Percentiles rank a stretch among this genome's conserved stretches.
These are phyloP conservation scores for Volvox carteri DNA, from an alignment of 163 green algal genomes.

Conservation along the genomic window DNA sequence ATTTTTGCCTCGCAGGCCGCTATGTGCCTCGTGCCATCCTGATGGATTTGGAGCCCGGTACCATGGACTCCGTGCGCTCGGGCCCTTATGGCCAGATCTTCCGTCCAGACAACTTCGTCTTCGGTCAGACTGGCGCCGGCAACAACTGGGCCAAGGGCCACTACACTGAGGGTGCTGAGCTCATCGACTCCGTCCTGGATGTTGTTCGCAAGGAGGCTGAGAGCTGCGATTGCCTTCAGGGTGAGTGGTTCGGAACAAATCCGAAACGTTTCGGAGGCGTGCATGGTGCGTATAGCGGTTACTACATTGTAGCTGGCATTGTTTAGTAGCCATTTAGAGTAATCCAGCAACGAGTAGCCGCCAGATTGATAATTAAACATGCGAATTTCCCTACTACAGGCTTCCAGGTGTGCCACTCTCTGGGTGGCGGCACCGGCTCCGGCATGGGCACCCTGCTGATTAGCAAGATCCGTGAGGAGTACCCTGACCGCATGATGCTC, in stretches of 20 bases:
- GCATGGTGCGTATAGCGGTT: background rate
- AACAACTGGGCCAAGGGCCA: constrained; percentile 99
- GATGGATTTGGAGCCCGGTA: constrained; percentile 98
- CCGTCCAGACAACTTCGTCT: constrained; percentile 98
- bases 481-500: constrained; percentile 99
- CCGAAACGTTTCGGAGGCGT: background rate
- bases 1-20: constrained; percentile 72
- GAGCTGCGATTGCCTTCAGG: constrained; percentile 96
- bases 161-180: constrained; percentile 98
- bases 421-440: constrained; percentile 97
- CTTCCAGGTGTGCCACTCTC: constrained; percentile 98
- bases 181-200: constrained; percentile 98
- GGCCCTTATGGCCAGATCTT: constrained; percentile 98
- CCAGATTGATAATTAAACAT: too few species aligned
- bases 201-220: constrained; percentile 97
- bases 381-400: constrained; percentile 67
- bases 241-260: constrained; percentile 59
- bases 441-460: constrained; percentile 99
- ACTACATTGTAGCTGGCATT: background rate
- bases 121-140: constrained; percentile 96
- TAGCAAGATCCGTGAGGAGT: constrained; percentile 99
- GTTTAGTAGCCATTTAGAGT: background rate
- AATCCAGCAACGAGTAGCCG: too few species aligned
- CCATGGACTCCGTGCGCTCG: constrained; percentile 97
- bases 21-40: constrained; percentile 98